Evolutionary conservation across 305 asterid genomes (phyloP).

Genomic region (Fraxinus greggii): DNA sequence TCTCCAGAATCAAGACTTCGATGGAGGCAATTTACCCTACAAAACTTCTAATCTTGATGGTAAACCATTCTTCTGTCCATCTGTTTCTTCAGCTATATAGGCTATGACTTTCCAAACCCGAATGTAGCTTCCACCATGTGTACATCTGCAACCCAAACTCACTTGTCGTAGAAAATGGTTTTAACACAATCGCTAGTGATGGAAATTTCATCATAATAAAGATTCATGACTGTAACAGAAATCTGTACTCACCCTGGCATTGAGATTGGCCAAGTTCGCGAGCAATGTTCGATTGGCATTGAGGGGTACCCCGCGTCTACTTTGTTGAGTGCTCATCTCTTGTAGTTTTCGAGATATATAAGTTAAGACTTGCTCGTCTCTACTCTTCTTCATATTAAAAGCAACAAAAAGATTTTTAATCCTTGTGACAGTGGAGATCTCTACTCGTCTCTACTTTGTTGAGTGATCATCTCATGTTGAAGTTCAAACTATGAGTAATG

Average conservation of each 20-base stretch:
- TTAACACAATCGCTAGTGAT: not conserved
- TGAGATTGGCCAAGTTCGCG: not conserved
- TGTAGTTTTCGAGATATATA: not conserved
- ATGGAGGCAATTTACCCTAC: not conserved
- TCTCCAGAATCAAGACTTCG: not conserved
- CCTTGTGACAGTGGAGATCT: not conserved
- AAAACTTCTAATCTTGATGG: not conserved
- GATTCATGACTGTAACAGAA: not conserved
- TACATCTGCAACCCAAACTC: not conserved
- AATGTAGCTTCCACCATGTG: not conserved
- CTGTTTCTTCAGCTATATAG: not conserved
- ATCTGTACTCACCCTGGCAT: not conserved
- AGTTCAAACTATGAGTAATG: not conserved
- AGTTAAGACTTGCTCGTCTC: not conserved
- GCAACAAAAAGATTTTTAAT: not conserved
- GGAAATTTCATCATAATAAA: not conserved
- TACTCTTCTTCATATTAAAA: not conserved
- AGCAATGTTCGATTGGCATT: not conserved
- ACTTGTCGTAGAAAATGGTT: not conserved
- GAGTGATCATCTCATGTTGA: no score
- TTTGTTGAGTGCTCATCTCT: not conserved
- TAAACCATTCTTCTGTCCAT: not conserved
- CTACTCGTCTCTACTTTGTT: no score
- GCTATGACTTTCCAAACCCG: not conserved
- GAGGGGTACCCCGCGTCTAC: not conserved